Evolutionary conservation across 2,329 filamentous ascomycete species (phyloP).

Genomic region (Botrytis elliptica): DNA sequence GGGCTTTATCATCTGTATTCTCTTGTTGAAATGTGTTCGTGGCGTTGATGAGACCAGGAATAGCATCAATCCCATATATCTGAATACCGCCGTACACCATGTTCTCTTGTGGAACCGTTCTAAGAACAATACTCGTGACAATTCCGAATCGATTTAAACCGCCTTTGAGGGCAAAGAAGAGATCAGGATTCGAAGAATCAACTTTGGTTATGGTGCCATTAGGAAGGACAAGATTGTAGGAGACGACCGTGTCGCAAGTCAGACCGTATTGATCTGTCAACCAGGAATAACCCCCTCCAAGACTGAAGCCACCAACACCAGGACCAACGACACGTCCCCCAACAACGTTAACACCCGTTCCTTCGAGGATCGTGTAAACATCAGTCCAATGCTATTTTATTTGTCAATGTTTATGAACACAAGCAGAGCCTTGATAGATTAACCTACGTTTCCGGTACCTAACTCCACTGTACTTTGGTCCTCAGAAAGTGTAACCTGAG

Average conservation of each 20-base stretch:
- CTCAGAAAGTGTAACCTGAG: conserved; percentile 19
- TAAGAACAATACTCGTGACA: conserved; percentile 35
- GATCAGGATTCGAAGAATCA: conserved; percentile 36
- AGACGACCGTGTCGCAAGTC: conserved; percentile 40
- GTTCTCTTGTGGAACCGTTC: conserved; percentile 40
- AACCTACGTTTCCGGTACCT: conserved; percentile 29
- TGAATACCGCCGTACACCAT: conserved; percentile 31
- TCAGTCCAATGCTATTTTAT: conserved; percentile 25
- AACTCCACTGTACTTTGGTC: conserved; percentile 26
- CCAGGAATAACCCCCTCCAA: conserved; percentile 40
- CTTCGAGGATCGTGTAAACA: conserved; percentile 25
- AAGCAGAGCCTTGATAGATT: not conserved
- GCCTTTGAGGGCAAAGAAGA: conserved; percentile 40
- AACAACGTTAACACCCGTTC: conserved; percentile 24
- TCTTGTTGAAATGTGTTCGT: conserved; percentile 33
- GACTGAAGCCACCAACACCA: conserved; percentile 40
- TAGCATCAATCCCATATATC: conserved; percentile 32
- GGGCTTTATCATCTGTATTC: conserved; percentile 36
- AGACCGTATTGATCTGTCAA: conserved; percentile 35
- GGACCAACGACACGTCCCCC: conserved; percentile 32
- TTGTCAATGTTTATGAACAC: not conserved
- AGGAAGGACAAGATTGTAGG: conserved; percentile 33
- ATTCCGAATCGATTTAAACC: conserved; percentile 33
- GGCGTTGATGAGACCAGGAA: conserved; percentile 33
- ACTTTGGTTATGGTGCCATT: conserved; percentile 38